A percentile compares a stretch with the other conserved stretches of the same genome.
Conservation (phyloP, 2,329 filamentous ascomycete species). For the Talaromyces sp. region DNA sequence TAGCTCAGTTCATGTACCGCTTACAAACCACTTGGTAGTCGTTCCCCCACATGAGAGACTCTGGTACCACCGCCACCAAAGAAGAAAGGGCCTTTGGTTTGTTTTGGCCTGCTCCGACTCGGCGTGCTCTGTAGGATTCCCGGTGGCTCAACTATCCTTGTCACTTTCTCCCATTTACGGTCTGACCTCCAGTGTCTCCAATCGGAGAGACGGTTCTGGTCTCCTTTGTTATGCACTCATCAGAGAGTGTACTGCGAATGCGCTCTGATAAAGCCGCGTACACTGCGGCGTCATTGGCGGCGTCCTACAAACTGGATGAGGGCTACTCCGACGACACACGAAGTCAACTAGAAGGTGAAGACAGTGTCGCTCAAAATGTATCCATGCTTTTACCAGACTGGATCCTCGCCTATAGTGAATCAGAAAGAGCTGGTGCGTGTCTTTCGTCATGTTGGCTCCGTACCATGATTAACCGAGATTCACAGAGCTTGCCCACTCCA, state of each 20-base stretch:
- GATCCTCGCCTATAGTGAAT: constrained; percentile 54
- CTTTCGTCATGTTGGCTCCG: constrained; percentile 5
- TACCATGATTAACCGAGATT: constrained; percentile 2
- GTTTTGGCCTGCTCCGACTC: constrained; percentile 3
- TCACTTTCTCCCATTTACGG: neutral
- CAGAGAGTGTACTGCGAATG: constrained; percentile 25
- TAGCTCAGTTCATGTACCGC: neutral
- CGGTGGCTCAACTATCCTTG: neutral
- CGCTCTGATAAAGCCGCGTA: constrained; percentile 26
- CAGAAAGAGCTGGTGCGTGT: constrained; percentile 53
- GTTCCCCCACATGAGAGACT: neutral
- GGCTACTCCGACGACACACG: constrained; percentile 77
- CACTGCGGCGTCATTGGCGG: constrained; percentile 29
- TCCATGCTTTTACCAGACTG: constrained; percentile 51
- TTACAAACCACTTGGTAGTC: neutral
- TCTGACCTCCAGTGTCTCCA: neutral
- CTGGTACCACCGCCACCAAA: neutral
- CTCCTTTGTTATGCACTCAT: constrained; percentile 11
- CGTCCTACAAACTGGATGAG: constrained; percentile 67
- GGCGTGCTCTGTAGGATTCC: constrained; percentile 4
- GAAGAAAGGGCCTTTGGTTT: neutral
- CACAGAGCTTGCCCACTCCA: constrained; percentile 73
- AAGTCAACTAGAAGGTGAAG: constrained; percentile 44
- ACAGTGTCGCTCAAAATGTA: constrained; percentile 33
- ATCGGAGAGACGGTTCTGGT: neutral